Conservation (phyloP, 2,329 filamentous ascomycete species). For the Dothiorella sarmentorum region DNA sequence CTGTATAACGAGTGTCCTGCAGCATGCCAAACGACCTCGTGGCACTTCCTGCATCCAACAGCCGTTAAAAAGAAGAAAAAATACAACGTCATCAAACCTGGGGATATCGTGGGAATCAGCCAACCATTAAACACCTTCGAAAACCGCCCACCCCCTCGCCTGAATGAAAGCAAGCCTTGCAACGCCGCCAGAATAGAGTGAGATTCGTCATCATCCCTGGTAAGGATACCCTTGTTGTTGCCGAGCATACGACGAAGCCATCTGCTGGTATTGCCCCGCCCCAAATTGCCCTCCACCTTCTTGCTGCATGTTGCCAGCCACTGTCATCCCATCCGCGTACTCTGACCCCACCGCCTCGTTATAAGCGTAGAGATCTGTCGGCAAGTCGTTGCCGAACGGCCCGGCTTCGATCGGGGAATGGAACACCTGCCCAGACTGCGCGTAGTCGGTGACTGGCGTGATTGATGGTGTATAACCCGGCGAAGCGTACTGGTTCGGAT, state of each 20-base stretch:
- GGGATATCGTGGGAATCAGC: constrained; percentile 12
- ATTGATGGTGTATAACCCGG: constrained; percentile 2
- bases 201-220: not conserved
- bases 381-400: constrained; percentile 10
- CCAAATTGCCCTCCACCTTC: not conserved
- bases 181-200: not conserved
- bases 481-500: not conserved
- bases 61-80: constrained; percentile 6
- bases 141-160: not conserved
- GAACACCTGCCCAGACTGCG: constrained; percentile 23
- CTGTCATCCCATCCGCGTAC: not conserved
- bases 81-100: not conserved
- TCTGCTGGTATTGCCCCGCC: constrained; percentile 28
- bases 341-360: constrained; percentile 7
- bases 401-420: constrained; percentile 34
- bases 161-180: not conserved
- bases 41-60: not conserved
- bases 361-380: constrained; percentile 29
- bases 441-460: constrained; percentile 23
- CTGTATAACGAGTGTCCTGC: too few species aligned
- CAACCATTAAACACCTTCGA: not conserved
- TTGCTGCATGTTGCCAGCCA: constrained; percentile 26
- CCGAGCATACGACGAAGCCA: constrained; percentile 28
- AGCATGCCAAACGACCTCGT: too few species aligned
- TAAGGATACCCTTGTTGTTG: constrained; percentile 25